A percentile compares a stretch with the other conserved stretches of the same genome.
Evolutionary conservation across 495 filamentous ascomycete species (phyloP).

Genomic region (Paragyromitra xinjiangensis): DNA sequence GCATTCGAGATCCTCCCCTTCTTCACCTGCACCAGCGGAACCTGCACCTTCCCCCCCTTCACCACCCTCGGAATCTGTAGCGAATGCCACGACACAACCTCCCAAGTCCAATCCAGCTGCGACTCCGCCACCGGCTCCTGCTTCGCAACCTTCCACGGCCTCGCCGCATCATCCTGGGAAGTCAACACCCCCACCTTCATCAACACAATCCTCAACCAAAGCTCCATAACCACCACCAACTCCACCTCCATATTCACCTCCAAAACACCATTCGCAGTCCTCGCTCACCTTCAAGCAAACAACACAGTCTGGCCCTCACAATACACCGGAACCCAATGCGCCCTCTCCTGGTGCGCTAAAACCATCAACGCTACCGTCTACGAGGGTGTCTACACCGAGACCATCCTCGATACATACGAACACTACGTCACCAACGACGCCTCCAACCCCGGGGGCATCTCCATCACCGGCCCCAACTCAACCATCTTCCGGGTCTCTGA

Average conservation of each 20-base stretch:
- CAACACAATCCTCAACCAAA: constrained; percentile 53
- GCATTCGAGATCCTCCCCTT: constrained; percentile 30
- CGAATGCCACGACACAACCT: constrained; percentile 38
- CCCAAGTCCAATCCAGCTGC: constrained; percentile 33
- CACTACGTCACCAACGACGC: neutral
- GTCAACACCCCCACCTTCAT: constrained; percentile 3
- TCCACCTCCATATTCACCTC: constrained; percentile 10
- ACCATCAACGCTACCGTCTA: constrained; percentile 28
- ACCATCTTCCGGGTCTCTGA: constrained; percentile 23
- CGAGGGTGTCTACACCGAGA: constrained; percentile 43
- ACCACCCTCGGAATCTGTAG: constrained; percentile 49
- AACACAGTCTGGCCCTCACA: constrained; percentile 30
- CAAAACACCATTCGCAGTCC: constrained; percentile 30
- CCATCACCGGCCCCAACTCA: neutral
- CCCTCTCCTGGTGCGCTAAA: constrained; percentile 50
- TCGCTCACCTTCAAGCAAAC: constrained; percentile 41
- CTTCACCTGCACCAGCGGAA: constrained; percentile 47
- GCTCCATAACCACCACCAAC: neutral
- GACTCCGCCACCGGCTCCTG: constrained; percentile 22
- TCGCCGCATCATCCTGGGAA: constrained; percentile 31
- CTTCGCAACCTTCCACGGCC: constrained; percentile 25
- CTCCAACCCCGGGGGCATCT: constrained; percentile 6
- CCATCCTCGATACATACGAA: neutral
- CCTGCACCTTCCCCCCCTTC: constrained; percentile 39
- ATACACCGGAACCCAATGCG: constrained; percentile 47